phyloP scores from a whole-genome alignment of 2,329 filamentous ascomycete species.

The Pseudogymnoascus destructans region DNA sequence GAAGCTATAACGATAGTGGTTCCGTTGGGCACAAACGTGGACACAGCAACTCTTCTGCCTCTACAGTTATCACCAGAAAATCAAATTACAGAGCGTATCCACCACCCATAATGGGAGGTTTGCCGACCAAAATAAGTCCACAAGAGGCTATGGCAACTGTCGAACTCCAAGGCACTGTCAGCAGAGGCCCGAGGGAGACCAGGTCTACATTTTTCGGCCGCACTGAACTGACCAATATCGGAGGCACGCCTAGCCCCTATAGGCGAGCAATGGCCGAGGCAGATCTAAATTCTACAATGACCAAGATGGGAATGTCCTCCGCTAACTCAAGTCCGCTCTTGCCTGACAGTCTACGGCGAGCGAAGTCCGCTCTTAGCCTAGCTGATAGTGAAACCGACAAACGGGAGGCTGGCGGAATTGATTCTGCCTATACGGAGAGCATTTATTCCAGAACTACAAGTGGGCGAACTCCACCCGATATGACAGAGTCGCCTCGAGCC shows the following conservation, averaged over 20 bases:
- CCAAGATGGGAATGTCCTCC: neutral
- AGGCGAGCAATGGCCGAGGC: constrained; percentile 33
- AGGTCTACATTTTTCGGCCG: constrained; percentile 41
- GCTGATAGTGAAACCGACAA: neutral
- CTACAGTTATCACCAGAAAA: constrained; percentile 3
- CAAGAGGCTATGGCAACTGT: constrained; percentile 22
- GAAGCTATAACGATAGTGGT: neutral
- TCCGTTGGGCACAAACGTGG: neutral
- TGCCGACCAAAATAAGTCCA: constrained; percentile 15
- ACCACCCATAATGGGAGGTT: constrained; percentile 9
- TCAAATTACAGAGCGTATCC: constrained; percentile 6
- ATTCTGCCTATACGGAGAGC: constrained; percentile 22
- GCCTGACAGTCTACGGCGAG: neutral
- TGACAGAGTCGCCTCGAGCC: constrained; percentile 14
- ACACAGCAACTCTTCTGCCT: neutral
- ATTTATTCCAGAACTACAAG: constrained; percentile 26
- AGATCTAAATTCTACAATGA: constrained; percentile 12
- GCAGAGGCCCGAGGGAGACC: constrained; percentile 29
- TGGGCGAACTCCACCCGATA: constrained; percentile 18
- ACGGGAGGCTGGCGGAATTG: neutral
- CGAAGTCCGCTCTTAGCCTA: neutral
- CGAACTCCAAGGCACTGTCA: constrained; percentile 14
- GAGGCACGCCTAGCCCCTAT: constrained; percentile 43
- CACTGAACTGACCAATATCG: constrained; percentile 35
- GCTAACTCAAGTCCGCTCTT: neutral